These are phyloP conservation scores for Delonix regia DNA, from an alignment of 306 rosid genomes.

Conservation along the genomic window DNA sequence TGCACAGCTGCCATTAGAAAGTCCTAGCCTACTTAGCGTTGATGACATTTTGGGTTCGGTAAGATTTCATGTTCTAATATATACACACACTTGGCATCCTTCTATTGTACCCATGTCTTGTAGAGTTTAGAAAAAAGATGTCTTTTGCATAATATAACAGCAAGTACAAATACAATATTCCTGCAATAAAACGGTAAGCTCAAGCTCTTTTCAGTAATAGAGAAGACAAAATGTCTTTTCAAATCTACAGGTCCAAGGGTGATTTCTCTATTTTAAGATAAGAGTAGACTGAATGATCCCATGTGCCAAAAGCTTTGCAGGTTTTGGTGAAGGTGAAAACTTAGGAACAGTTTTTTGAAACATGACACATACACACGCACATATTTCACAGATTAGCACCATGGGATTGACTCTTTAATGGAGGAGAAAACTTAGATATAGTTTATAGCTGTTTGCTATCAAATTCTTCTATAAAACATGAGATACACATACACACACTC, in stretches of 20 bases:
- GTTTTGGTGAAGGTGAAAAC: not conserved
- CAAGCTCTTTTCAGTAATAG: slow-evolving; percentile 2
- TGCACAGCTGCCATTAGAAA: slow-evolving; percentile 39
- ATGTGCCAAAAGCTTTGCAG: not conserved
- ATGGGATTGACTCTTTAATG: no score
- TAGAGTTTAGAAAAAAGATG: slow-evolving; percentile 1
- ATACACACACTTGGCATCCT: not conserved
- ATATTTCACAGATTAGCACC: no score
- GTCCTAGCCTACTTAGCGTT: slow-evolving; percentile 58
- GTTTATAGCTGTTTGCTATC: no score
- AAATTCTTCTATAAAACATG: no score
- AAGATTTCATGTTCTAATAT: slow-evolving; percentile 40
- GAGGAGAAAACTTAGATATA: no score
- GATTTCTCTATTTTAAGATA: not conserved
- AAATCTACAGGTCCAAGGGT: not conserved
- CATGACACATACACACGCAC: no score
- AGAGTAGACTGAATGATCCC: not conserved
- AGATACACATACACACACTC: no score
- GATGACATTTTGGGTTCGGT: slow-evolving; percentile 76
- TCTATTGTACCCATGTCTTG: not conserved
- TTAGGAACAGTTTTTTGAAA: no score
- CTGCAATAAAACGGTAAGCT: not conserved
- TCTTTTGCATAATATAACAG: not conserved
- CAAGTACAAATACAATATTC: slow-evolving; percentile 19
- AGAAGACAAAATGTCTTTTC: slow-evolving; percentile 3